Conservation (phyloP, 306 rosid species). For the Dryas alaskensis region DNA sequence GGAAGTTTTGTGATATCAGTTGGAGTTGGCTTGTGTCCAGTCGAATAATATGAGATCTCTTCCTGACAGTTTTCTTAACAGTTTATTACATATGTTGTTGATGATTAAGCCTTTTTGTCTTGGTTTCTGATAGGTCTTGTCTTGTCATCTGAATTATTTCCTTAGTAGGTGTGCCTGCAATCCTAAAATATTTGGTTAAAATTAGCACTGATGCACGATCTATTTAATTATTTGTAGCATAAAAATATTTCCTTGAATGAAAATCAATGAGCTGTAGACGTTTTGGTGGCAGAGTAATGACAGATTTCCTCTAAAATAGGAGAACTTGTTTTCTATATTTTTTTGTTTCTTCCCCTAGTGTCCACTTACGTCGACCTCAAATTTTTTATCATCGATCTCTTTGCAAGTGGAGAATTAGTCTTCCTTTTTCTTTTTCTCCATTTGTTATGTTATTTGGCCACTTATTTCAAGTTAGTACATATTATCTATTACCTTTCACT, state of each 20-base stretch:
- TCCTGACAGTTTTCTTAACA: neutral
- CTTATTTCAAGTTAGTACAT: constrained; percentile 1
- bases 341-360: neutral
- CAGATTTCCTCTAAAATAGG: neutral
- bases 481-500: neutral
- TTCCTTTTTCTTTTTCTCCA: constrained; percentile 9
- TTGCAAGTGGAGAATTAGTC: constrained; percentile 2
- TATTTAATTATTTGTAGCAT: neutral
- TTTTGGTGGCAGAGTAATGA: neutral
- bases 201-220: neutral
- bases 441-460: constrained; percentile 16
- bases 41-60: neutral
- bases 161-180: no score
- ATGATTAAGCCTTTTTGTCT: neutral
- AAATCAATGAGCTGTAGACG: neutral
- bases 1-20: neutral
- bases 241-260: neutral
- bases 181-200: no score
- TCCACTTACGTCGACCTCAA: neutral
- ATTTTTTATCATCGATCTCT: neutral
- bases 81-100: neutral
- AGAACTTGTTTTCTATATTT: neutral
- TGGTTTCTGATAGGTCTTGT: constrained; percentile 1
- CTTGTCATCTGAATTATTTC: no score
- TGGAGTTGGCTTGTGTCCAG: neutral